phyloP scores from a whole-genome alignment of 495 filamentous ascomycete genomes.

The Viridothelium virens region DNA sequence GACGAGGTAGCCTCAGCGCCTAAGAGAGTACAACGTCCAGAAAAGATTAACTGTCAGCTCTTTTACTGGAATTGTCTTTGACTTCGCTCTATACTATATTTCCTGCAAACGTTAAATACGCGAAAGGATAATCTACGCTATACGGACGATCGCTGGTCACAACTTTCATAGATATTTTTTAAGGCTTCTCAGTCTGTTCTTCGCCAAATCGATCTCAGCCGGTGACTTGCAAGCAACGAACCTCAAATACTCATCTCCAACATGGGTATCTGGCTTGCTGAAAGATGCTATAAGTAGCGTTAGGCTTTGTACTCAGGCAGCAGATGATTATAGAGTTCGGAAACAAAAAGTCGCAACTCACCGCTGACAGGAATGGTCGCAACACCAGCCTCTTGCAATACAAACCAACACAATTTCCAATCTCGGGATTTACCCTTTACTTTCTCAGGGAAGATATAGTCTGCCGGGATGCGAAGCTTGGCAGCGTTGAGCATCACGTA shows the following conservation, averaged over 20 bases:
- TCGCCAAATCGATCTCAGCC: not conserved
- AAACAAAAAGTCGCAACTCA: not conserved
- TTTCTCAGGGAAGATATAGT: conserved; percentile 7
- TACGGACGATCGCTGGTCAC: not conserved
- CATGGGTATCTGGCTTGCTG: not conserved
- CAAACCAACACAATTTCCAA: conserved; percentile 17
- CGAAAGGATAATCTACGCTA: not conserved
- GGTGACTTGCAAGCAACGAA: not conserved
- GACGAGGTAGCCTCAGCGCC: not conserved
- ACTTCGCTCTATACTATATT: not conserved
- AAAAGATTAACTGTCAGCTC: not conserved
- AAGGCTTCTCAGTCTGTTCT: not conserved
- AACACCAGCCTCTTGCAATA: conserved; percentile 16
- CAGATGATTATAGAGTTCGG: not conserved
- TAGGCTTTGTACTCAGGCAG: not conserved
- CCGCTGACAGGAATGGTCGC: conserved; percentile 10
- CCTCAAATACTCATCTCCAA: not conserved
- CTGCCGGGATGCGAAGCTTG: conserved; percentile 3
- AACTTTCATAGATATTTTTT: not conserved
- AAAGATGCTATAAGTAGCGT: not conserved
- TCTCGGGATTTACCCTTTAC: conserved; percentile 5
- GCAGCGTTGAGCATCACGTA: conserved; percentile 14
- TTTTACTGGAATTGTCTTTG: not conserved
- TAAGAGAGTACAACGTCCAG: not conserved
- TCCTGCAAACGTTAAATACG: not conserved